Evolutionary conservation across 805 yeast species (phyloP).

Genomic region (Cyberlindnera amylophila): DNA sequence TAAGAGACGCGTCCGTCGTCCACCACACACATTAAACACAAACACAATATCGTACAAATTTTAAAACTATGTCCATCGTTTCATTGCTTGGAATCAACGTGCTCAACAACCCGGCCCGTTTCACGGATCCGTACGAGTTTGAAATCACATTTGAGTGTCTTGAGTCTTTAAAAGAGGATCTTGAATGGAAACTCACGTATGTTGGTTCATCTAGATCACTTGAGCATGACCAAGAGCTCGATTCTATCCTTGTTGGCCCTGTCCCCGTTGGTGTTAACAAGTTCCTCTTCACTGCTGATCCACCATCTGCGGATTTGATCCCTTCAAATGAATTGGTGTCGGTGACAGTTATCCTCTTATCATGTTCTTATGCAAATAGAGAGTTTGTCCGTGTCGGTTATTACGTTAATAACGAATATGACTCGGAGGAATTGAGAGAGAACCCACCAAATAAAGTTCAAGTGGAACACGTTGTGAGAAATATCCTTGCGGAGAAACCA

Average conservation of each 20-base stretch:
- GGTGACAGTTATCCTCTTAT: constrained; percentile 88
- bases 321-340: constrained; percentile 95
- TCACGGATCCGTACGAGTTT: constrained; percentile 89
- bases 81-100: constrained; percentile 89
- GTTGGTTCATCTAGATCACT: constrained; percentile 93
- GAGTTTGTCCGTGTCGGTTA: constrained; percentile 98
- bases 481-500: constrained; percentile 94
- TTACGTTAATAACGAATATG: constrained; percentile 96
- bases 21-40: background rate
- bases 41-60: background rate
- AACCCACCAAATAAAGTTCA: constrained; percentile 93
- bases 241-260: constrained; percentile 96
- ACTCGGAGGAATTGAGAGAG: constrained; percentile 85
- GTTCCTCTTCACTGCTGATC: constrained; percentile 89
- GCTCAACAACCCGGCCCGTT: constrained; percentile 90
- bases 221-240: constrained; percentile 96
- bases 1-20: background rate
- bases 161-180: constrained; percentile 78
- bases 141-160: constrained; percentile 97
- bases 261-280: constrained; percentile 97
- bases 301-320: constrained; percentile 92
- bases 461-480: constrained; percentile 90
- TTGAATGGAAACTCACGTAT: constrained; percentile 96
- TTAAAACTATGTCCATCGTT: constrained; percentile 74
- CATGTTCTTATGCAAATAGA: constrained; percentile 89